Conservation (phyloP, 2,329 filamentous ascomycete species). For the Fusarium sacchari region DNA sequence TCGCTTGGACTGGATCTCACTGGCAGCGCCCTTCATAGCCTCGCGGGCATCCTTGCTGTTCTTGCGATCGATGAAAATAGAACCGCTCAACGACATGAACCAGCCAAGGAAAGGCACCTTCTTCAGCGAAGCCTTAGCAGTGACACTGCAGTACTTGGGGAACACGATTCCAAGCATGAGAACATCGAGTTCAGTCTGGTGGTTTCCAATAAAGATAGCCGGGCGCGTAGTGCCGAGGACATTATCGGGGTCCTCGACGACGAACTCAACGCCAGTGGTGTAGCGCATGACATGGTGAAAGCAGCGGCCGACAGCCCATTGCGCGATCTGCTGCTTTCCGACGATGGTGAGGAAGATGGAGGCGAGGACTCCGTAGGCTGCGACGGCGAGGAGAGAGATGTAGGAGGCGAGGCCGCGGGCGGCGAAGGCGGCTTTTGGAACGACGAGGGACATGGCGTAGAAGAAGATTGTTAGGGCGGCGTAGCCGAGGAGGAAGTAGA, state of each 20-base stretch:
- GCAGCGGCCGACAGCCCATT: constrained; percentile 83
- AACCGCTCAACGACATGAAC: constrained; percentile 90
- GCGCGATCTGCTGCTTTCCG: constrained; percentile 79
- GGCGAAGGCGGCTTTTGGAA: constrained; percentile 71
- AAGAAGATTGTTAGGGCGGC: constrained; percentile 62
- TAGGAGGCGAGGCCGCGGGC: constrained; percentile 76
- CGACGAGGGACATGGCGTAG: constrained; percentile 69
- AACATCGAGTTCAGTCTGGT: constrained; percentile 96
- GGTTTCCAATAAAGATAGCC: constrained; percentile 92
- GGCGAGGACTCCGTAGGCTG: constrained; percentile 79
- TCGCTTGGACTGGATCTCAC: constrained; percentile 76
- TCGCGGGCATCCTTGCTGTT: constrained; percentile 84
- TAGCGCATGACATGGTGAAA: constrained; percentile 84
- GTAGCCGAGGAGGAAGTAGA: constrained; percentile 64
- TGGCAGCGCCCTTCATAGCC: constrained; percentile 84
- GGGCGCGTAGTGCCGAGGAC: constrained; percentile 75
- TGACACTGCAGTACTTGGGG: constrained; percentile 90
- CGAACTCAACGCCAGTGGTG: constrained; percentile 81
- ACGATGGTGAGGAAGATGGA: constrained; percentile 76
- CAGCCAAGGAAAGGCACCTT: constrained; percentile 87
- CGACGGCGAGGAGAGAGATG: constrained; percentile 66
- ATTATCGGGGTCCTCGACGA: constrained; percentile 72
- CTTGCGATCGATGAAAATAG: constrained; percentile 93
- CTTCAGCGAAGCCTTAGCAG: constrained; percentile 87
- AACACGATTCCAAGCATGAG: constrained; percentile 90